phyloP scores from a whole-genome alignment of 257 asterid genomes.

The Buddleja alternifolia region DNA sequence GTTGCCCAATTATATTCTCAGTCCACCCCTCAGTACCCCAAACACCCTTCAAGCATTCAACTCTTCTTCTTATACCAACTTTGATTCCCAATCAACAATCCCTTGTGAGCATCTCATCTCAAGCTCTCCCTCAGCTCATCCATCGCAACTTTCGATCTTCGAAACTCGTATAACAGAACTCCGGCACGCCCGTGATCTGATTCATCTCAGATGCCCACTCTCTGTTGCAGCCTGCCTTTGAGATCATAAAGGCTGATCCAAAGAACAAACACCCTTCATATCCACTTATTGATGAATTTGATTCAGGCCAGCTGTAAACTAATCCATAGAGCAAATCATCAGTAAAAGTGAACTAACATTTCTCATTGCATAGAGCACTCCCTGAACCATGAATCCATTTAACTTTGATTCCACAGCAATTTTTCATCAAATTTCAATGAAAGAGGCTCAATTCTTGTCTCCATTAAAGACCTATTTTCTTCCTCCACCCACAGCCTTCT shows the following conservation, averaged over 20 bases:
- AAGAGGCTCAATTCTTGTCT: conserved; percentile 77
- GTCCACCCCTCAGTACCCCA: conserved; percentile 71
- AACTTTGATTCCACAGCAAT: conserved; percentile 66
- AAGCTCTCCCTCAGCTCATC: conserved; percentile 81
- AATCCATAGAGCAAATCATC: conserved; percentile 70
- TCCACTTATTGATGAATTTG: conserved; percentile 41
- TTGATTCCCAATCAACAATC: conserved; percentile 65
- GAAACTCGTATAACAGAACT: conserved; percentile 64
- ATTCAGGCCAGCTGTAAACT: conserved; percentile 73
- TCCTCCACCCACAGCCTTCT: conserved; percentile 94
- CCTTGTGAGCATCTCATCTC: conserved; percentile 67
- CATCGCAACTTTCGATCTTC: conserved; percentile 63
- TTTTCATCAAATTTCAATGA: conserved; percentile 63
- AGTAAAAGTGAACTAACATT: conserved; percentile 70
- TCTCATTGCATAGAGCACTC: conserved; percentile 90
- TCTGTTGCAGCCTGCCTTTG: conserved; percentile 73
- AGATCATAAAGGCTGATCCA: conserved; percentile 81
- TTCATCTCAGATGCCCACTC: conserved; percentile 65
- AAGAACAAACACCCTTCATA: conserved; percentile 64
- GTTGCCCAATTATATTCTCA: conserved; percentile 73
- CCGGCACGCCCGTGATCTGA: conserved; percentile 53
- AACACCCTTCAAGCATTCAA: conserved; percentile 69
- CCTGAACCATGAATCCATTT: conserved; percentile 83
- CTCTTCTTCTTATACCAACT: conserved; percentile 64
- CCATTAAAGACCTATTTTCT: conserved; percentile 77